phyloP scores from a whole-genome alignment of 305 asterid species.

The Nicotiana rustica region DNA sequence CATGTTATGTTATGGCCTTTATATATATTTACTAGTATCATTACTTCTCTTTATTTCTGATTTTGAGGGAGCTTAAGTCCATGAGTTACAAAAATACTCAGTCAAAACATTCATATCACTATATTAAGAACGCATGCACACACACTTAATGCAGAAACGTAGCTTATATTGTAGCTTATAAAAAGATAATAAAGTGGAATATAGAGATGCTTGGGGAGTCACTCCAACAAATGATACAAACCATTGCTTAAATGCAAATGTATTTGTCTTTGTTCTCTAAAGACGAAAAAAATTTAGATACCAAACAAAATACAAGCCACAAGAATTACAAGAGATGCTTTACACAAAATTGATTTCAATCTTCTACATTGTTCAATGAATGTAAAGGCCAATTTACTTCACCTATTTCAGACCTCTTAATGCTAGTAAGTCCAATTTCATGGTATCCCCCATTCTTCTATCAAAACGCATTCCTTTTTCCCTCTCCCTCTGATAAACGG shows the following conservation, averaged over 20 bases:
- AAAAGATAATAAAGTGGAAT: neutral
- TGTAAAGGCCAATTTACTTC: constrained; percentile 1
- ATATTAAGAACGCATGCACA: neutral
- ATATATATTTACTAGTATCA: neutral
- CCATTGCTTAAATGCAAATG: neutral
- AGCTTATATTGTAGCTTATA: neutral
- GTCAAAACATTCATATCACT: too few species aligned
- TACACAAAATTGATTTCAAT: constrained; percentile 3
- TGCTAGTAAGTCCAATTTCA: neutral
- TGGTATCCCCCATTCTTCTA: neutral
- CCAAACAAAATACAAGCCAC: constrained; percentile 12
- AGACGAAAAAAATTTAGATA: neutral
- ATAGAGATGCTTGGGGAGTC: neutral
- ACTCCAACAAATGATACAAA: neutral
- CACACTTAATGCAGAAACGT: constrained; percentile 11
- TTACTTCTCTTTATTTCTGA: neutral
- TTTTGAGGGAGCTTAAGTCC: neutral
- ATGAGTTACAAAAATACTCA: neutral
- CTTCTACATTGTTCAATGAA: neutral
- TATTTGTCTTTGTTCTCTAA: neutral
- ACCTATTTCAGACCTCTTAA: constrained; percentile 21
- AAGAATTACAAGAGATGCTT: constrained; percentile 14
- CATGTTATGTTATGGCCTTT: too few species aligned
- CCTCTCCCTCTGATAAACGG: neutral
- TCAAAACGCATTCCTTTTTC: neutral